Evolutionary conservation across 345 rosid genomes (phyloP), one percentile per base, ranked within the genome.

Genomic region (Clausena lansium): DNA sequence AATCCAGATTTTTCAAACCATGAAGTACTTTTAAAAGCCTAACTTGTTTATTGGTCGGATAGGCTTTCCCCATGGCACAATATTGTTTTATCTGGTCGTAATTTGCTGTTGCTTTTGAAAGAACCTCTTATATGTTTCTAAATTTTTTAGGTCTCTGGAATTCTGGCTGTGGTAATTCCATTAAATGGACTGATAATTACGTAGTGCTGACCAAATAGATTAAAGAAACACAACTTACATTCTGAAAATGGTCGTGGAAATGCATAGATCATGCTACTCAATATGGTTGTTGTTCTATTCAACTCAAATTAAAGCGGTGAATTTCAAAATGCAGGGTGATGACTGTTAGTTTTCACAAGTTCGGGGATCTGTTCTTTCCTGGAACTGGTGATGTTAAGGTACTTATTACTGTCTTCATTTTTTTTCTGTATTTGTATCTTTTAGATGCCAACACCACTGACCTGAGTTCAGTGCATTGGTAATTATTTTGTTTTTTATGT

Each of bases 351-450:
- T 96, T 96, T 85, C 99, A 96, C 88, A 96, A 94, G 87, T 91
- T 75, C 73, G 98, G 99, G 67, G 98, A 96, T 89, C 78, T 84
- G 87, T 96, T 94, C 89, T 96, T 96, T 84, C 99, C 99, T 79
- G 99, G 97, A 76, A 96, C 99, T 1, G 99, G 98, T 41, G 98
- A 96, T 88, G 97, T 89, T 81, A 92, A 96, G 98, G 99, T 96
- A 85, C 83, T 71, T 66, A 6, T 60, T 28, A 60, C 54, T 76
- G 19, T 69, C 59, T 65, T 62, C 7, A 33, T 62, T 62, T 19
- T 15, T 41, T 78, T 10, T 9, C n/a, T 30, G 30, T 33, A 7
- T 27, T 20, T 25, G 68, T 19, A 20, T 33, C 47, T 45, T 67
- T 30, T 35, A 64, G 41, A 58, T 58, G 30, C 30, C 35, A 67